Percentiles rank a stretch among this genome's conserved stretches.
These are phyloP conservation scores for Dictyostelium capitatum DNA, from an alignment of 78 protist species.

Conservation along the genomic window DNA sequence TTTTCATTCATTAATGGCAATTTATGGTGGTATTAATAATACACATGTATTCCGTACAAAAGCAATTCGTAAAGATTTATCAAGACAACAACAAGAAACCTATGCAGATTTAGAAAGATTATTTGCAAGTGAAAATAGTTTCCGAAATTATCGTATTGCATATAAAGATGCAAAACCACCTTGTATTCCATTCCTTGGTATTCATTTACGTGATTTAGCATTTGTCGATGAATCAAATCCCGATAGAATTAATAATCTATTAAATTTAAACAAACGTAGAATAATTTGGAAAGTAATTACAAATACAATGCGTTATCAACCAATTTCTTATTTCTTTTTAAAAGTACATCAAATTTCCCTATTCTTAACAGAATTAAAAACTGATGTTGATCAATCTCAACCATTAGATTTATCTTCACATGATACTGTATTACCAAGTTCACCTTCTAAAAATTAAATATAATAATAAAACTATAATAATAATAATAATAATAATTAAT, in stretches of 20 bases:
- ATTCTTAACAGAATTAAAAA: slow-evolving; percentile 63
- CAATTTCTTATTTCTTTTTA: slow-evolving; percentile 49
- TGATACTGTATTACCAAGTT: slow-evolving; percentile 48
- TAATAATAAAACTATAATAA: not conserved
- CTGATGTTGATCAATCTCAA: slow-evolving; percentile 23
- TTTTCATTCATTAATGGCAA: slow-evolving; percentile 85
- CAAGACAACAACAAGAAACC: slow-evolving; percentile 81
- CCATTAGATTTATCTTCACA: slow-evolving; percentile 43
- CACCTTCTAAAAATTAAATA: not conserved
- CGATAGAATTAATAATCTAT: slow-evolving; percentile 48
- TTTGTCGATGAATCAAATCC: slow-evolving; percentile 87
- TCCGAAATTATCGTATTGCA: slow-evolving; percentile 71
- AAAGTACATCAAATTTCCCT: slow-evolving; percentile 71
- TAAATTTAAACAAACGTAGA: slow-evolving; percentile 68
- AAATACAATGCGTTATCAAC: slow-evolving; percentile 62
- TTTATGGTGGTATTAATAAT: slow-evolving; percentile 82
- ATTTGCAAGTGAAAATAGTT: slow-evolving; percentile 61
- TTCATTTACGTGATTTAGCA: slow-evolving; percentile 86
- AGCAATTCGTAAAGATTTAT: slow-evolving; percentile 81
- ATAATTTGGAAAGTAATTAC: slow-evolving; percentile 29
- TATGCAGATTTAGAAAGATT: slow-evolving; percentile 70
- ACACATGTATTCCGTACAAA: slow-evolving; percentile 82
- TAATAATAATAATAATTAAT: not conserved
- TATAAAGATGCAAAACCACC: slow-evolving; percentile 79
- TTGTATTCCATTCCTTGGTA: slow-evolving; percentile 86